phyloP scores from a whole-genome alignment of 2,329 filamentous ascomycete species.

The Exserohilum rostratum region DNA sequence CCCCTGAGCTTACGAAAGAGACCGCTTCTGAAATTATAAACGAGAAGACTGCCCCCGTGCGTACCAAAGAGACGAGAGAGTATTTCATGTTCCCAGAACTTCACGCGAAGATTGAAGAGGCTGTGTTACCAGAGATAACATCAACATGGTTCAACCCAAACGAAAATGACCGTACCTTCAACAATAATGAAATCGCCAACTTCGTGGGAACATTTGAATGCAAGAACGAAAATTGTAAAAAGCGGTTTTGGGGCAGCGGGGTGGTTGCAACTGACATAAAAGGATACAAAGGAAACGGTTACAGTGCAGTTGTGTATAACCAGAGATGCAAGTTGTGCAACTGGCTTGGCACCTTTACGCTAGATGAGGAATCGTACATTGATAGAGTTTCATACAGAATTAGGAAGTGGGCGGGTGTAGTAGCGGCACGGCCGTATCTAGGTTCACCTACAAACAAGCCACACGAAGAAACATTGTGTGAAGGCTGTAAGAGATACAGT shows the following conservation, averaged over 20 bases:
- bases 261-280: slow-evolving; percentile 23
- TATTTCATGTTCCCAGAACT: neutral
- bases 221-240: slow-evolving; percentile 14
- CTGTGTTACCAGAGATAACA: neutral
- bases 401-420: slow-evolving; percentile 33
- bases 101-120: neutral
- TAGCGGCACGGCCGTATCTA: too few species aligned
- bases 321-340: slow-evolving; percentile 27
- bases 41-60: too few species aligned
- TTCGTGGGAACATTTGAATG: slow-evolving; percentile 26
- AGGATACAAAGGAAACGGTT: slow-evolving; percentile 18
- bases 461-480: too few species aligned
- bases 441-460: too few species aligned
- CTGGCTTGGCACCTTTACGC: slow-evolving; percentile 15
- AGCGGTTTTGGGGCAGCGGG: slow-evolving; percentile 14
- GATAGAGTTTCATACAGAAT: slow-evolving; percentile 29
- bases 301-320: slow-evolving; percentile 26
- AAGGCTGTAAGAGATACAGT: too few species aligned
- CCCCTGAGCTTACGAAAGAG: too few species aligned
- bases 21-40: neutral
- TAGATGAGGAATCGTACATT: slow-evolving; percentile 26
- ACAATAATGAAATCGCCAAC: slow-evolving; percentile 14
- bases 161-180: neutral
- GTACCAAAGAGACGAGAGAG: neutral
- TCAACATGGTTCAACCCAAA: slow-evolving; percentile 7